Conservation (phyloP, 352 stramenopile species). For the Phytopythium oedochilum region DNA sequence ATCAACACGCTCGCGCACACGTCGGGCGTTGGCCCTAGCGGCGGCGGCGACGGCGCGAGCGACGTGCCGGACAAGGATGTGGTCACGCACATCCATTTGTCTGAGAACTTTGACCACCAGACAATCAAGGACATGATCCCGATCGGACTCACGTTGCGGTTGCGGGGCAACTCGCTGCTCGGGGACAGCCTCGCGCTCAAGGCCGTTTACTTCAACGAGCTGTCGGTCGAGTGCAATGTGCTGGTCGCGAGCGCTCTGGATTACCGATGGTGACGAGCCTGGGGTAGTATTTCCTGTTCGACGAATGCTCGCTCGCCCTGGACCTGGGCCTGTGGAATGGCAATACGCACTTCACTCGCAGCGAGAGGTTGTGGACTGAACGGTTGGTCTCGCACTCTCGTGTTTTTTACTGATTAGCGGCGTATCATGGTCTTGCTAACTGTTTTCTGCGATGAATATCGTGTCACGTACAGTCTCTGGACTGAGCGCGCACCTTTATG, state of each 20-base stretch:
- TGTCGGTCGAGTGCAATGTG: conserved; percentile 83
- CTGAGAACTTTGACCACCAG: conserved; percentile 88
- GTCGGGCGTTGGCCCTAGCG: conserved; percentile 7
- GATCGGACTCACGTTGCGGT: conserved; percentile 73
- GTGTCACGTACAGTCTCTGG: too few relatives aligned
- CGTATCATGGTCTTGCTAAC: too few relatives aligned
- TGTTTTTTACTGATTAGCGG: too few relatives aligned
- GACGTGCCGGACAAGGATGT: conserved; percentile 34
- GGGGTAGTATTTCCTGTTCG: too few relatives aligned
- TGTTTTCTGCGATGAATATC: too few relatives aligned
- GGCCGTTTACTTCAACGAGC: conserved; percentile 75
- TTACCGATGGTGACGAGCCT: too few relatives aligned
- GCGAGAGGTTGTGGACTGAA: too few relatives aligned
- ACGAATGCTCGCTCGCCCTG: too few relatives aligned
- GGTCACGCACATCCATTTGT: conserved; percentile 77
- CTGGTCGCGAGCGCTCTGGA: conserved; percentile 47
- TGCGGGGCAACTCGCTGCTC: conserved; percentile 76
- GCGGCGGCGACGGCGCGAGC: conserved; percentile 10
- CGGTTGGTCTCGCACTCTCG: too few relatives aligned
- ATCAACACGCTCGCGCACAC: conserved; percentile 30
- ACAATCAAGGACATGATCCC: conserved; percentile 89
- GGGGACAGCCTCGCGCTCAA: conserved; percentile 71
- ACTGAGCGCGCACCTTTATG: too few relatives aligned
- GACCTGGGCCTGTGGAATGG: too few relatives aligned
- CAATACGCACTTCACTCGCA: too few relatives aligned